Evolutionary conservation across 202 grass and related monocot genomes (phyloP).

Genomic region (Eragrostis tef): DNA sequence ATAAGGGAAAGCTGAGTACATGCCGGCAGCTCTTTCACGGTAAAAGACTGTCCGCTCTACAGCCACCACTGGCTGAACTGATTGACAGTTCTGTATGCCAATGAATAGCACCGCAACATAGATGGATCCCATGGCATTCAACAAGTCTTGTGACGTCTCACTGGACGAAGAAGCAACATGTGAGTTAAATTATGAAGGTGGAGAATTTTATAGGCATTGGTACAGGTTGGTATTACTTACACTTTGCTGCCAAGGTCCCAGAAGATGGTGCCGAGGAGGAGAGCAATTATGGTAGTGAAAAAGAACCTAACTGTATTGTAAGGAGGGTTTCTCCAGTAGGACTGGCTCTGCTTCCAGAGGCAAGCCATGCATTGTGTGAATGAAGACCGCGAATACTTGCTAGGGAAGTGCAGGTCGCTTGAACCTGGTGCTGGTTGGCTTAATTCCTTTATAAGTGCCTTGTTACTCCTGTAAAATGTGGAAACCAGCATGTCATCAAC

Average conservation of each 20-base stretch:
- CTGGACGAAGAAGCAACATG: conserved; percentile 53
- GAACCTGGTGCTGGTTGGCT: conserved; percentile 65
- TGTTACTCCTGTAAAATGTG: conserved; percentile 72
- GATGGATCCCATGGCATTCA: conserved; percentile 90
- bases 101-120: too few relatives aligned
- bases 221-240: conserved; percentile 24
- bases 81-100: too few relatives aligned
- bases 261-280: conserved; percentile 81
- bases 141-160: conserved; percentile 58
- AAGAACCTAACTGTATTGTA: conserved; percentile 83
- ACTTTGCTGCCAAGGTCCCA: conserved; percentile 82
- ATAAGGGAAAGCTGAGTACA: conserved; percentile 90
- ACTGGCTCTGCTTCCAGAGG: conserved; percentile 82
- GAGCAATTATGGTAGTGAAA: conserved; percentile 72
- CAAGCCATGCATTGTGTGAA: conserved; percentile 72
- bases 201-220: conserved; percentile 14
- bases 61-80: conserved; percentile 81
- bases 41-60: conserved; percentile 91
- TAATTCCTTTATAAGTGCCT: conserved; percentile 72
- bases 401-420: conserved; percentile 72
- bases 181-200: background rate
- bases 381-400: conserved; percentile 58
- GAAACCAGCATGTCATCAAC: background rate
- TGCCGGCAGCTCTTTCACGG: conserved; percentile 83
- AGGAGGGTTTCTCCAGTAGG: conserved; percentile 93